Conservation (phyloP, 148 eudicot species). For the Pharnaceum exiguum region DNA sequence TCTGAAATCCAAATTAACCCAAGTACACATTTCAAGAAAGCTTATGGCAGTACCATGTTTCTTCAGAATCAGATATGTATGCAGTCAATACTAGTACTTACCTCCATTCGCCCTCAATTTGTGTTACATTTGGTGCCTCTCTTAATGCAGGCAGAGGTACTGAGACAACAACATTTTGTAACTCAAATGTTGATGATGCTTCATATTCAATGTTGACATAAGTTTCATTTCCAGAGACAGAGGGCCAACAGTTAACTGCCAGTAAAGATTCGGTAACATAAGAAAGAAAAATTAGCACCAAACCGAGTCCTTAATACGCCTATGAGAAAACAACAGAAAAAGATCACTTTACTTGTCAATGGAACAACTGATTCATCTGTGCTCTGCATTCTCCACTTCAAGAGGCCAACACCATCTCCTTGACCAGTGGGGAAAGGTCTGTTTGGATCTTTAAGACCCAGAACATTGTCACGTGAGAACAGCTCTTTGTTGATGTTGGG, state of each 20-base stretch:
- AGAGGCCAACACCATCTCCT: constrained; percentile 86
- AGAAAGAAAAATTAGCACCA: not conserved
- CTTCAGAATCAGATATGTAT: not conserved
- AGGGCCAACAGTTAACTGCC: constrained; percentile 99
- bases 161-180: constrained; percentile 92
- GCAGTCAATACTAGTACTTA: constrained; percentile 10
- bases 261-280: constrained; percentile 3
- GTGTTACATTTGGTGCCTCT: constrained; percentile 81
- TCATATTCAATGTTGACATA: constrained; percentile 93
- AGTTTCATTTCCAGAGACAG: constrained; percentile 90
- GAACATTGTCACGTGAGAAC: constrained; percentile 66
- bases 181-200: constrained; percentile 76
- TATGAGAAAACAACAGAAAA: not conserved
- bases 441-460: constrained; percentile 93
- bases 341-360: constrained; percentile 61
- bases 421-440: constrained; percentile 85
- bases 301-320: not conserved
- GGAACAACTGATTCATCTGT: constrained; percentile 85
- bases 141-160: constrained; percentile 97
- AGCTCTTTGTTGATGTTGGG: constrained; percentile 92
- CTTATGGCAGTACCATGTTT: too few species aligned
- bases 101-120: constrained; percentile 99
- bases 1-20: not conserved
- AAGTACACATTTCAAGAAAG: not conserved
- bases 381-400: constrained; percentile 97